These are phyloP conservation scores for Sungouiozyma ichnusensis DNA, from an alignment of 805 yeast species.

Conservation along the genomic window DNA sequence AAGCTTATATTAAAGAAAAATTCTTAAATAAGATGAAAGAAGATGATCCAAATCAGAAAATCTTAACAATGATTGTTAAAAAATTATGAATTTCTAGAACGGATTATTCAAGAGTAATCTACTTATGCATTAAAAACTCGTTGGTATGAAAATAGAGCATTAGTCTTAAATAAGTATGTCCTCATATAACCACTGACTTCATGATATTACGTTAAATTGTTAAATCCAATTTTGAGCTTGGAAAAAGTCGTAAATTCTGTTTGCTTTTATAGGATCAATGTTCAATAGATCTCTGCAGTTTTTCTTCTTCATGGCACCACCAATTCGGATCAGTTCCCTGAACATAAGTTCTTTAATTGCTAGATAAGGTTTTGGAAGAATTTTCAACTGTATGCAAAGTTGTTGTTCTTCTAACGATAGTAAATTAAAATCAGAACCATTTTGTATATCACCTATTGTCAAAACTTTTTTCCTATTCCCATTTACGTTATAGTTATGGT, in stretches of 20 bases:
- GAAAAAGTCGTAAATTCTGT: slow-evolving; percentile 85
- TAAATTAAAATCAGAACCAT: slow-evolving; percentile 72
- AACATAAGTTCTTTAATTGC: slow-evolving; percentile 86
- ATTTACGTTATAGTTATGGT: slow-evolving; percentile 14
- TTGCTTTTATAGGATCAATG: slow-evolving; percentile 79
- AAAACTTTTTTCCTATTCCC: slow-evolving; percentile 32
- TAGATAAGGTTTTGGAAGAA: slow-evolving; percentile 86
- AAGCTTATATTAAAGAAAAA: slow-evolving; percentile 24
- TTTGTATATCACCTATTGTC: slow-evolving; percentile 57
- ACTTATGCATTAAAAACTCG: neutral
- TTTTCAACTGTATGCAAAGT: slow-evolving; percentile 71
- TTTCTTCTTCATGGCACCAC: slow-evolving; percentile 74
- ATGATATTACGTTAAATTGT: slow-evolving; percentile 2
- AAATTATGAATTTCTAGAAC: slow-evolving; percentile 15
- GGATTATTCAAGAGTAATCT: neutral
- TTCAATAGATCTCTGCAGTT: slow-evolving; percentile 76
- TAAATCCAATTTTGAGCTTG: slow-evolving; percentile 80
- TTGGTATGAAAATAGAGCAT: too few relatives aligned
- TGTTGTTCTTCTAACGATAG: slow-evolving; percentile 82
- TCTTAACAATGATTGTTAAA: slow-evolving; percentile 26
- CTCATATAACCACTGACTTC: slow-evolving; percentile 1
- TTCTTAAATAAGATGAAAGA: slow-evolving; percentile 23
- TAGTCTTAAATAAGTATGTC: neutral
- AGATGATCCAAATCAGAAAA: slow-evolving; percentile 22
- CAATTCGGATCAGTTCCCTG: slow-evolving; percentile 75